These are phyloP conservation scores for Aspergillus ruber DNA, from an alignment of 2,329 filamentous ascomycete genomes.

Conservation along the genomic window DNA sequence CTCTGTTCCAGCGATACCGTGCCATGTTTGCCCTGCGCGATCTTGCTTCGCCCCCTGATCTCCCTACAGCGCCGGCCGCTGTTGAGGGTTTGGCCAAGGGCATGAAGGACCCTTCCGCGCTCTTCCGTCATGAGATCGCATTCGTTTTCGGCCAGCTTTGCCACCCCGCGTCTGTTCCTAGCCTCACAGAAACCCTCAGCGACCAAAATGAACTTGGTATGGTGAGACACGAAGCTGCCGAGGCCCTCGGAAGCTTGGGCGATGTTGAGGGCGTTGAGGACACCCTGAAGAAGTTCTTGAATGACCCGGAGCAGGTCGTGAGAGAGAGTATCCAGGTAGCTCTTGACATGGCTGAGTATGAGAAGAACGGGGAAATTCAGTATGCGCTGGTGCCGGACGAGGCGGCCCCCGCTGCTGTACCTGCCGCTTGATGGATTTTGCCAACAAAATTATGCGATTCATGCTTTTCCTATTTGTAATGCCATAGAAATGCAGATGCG, in stretches of 20 bases:
- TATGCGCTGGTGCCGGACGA: constrained; percentile 80
- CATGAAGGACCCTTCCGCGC: constrained; percentile 75
- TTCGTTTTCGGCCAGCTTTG: constrained; percentile 97
- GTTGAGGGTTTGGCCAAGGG: constrained; percentile 80
- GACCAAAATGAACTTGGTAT: constrained; percentile 81
- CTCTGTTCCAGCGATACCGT: constrained; percentile 87
- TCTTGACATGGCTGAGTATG: constrained; percentile 95
- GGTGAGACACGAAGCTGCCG: constrained; percentile 95
- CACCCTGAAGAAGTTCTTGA: constrained; percentile 70
- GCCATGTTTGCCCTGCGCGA: constrained; percentile 98
- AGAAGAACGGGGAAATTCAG: constrained; percentile 79
- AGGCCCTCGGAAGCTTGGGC: constrained; percentile 88
- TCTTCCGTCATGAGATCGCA: constrained; percentile 96
- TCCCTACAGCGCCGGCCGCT: constrained; percentile 82
- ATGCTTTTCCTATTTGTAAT: constrained; percentile 7
- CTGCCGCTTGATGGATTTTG: constrained; percentile 22
- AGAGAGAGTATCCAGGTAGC: constrained; percentile 92
- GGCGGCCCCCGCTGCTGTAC: constrained; percentile 18
- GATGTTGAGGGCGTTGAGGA: constrained; percentile 91
- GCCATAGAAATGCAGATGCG: constrained; percentile 19
- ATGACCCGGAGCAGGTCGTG: constrained; percentile 89
- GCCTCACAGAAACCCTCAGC: constrained; percentile 70
- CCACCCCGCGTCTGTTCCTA: constrained; percentile 93
- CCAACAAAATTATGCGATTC: constrained; percentile 13
- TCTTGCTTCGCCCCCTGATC: constrained; percentile 84